Percentiles rank a stretch among this genome's conserved stretches.
Evolutionary conservation across 345 rosid genomes (phyloP).

Genomic region (Pseudoturritis turrita): DNA sequence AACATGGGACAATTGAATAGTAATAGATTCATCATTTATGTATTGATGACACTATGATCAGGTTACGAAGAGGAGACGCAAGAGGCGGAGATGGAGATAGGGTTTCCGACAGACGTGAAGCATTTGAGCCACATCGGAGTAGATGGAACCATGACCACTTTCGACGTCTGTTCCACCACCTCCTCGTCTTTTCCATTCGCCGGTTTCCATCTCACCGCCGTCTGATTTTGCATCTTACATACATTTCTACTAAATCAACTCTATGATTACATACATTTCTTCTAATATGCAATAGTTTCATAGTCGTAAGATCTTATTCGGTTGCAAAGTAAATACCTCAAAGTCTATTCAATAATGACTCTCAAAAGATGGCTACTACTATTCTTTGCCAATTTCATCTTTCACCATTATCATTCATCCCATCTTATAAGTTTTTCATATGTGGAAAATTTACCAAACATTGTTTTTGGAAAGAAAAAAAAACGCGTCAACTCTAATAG

Average conservation of each 20-base stretch:
- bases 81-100: conserved; percentile 55
- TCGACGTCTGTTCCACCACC: background rate
- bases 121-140: conserved; percentile 81
- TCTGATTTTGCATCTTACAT: background rate
- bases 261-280: conserved; percentile 20
- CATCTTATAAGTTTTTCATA: background rate
- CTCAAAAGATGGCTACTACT: background rate
- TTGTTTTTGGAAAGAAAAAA: no score
- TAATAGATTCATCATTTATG: background rate
- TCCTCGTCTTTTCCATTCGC: conserved; percentile 22
- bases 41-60: background rate
- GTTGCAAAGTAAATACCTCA: background rate
- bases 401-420: background rate
- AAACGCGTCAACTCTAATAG: no score
- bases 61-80: conserved; percentile 59
- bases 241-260: background rate
- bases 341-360: background rate
- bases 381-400: background rate
- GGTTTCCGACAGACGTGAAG: conserved; percentile 79
- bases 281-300: background rate
- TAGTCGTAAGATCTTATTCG: background rate
- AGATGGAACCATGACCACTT: conserved; percentile 46
- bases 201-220: conserved; percentile 19
- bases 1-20: background rate
- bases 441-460: no score